phyloP scores from a whole-genome alignment of 2,329 filamentous ascomycete species.

The Huntiella abstrusa region DNA sequence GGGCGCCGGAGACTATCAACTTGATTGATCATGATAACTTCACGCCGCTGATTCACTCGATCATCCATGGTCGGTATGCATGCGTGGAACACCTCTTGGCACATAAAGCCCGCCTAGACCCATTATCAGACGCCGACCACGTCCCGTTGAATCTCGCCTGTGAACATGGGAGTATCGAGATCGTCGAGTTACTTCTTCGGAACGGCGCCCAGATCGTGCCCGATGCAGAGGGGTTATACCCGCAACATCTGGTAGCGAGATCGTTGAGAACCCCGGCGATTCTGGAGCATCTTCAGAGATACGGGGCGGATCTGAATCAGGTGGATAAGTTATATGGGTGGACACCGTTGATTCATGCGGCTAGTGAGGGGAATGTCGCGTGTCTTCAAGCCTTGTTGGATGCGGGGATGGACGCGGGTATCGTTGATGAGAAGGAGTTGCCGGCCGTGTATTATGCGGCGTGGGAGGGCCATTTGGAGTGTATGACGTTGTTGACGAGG shows the following conservation, averaged over 20 bases:
- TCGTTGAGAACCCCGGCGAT: slow-evolving; percentile 68
- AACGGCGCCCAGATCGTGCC: slow-evolving; percentile 68
- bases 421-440: slow-evolving; percentile 78
- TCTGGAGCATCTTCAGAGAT: slow-evolving; percentile 60
- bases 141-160: slow-evolving; percentile 89
- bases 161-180: slow-evolving; percentile 71
- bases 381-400: slow-evolving; percentile 69
- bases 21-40: slow-evolving; percentile 93
- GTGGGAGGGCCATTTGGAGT: slow-evolving; percentile 91
- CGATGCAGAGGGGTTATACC: slow-evolving; percentile 88
- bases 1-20: slow-evolving; percentile 59
- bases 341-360: slow-evolving; percentile 91
- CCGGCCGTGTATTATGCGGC: slow-evolving; percentile 96
- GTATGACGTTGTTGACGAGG: slow-evolving; percentile 70
- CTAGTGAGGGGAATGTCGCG: slow-evolving; percentile 83
- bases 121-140: slow-evolving; percentile 71
- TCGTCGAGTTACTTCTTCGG: slow-evolving; percentile 68
- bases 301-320: slow-evolving; percentile 80
- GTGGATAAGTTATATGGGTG: slow-evolving; percentile 91
- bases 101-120: slow-evolving; percentile 68
- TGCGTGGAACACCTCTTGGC: slow-evolving; percentile 65
- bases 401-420: slow-evolving; percentile 57
- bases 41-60: slow-evolving; percentile 84
- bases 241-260: slow-evolving; percentile 88
- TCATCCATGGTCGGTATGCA: slow-evolving; percentile 66